Conservation (phyloP, 75 land plant species). For the Chamaecyparis obtusa region DNA sequence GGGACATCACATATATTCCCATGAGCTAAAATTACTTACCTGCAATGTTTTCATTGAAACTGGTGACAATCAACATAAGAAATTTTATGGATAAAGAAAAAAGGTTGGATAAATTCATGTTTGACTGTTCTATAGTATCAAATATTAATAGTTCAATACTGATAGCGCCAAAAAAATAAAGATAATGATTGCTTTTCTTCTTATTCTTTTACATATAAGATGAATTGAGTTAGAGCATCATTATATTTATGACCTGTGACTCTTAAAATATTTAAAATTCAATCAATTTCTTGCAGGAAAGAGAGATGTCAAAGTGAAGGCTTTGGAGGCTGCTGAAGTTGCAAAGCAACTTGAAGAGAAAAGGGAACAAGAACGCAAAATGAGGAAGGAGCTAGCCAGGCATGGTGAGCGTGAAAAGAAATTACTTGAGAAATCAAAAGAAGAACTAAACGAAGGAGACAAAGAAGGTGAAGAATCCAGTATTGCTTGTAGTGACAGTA, state of each 20-base stretch:
- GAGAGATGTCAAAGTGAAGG: constrained; percentile 84
- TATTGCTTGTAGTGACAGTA: constrained; percentile 10
- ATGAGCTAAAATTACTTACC: neutral
- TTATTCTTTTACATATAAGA: no score
- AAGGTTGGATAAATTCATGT: neutral
- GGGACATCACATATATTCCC: no score
- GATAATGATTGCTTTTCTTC: no score
- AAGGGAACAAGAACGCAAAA: constrained; percentile 63
- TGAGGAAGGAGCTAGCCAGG: constrained; percentile 53
- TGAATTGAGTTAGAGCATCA: no score
- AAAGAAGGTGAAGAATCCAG: constrained; percentile 11
- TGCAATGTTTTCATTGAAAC: neutral
- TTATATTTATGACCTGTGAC: neutral
- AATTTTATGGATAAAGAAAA: neutral
- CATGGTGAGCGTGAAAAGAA: constrained; percentile 20
- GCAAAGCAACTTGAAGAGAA: constrained; percentile 72
- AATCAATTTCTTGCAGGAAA: constrained; percentile 49
- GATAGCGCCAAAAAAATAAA: neutral
- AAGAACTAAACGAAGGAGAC: constrained; percentile 1
- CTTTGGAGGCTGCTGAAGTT: constrained; percentile 87
- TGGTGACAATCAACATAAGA: neutral
- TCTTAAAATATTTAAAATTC: neutral
- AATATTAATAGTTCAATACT: neutral
- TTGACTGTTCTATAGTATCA: neutral
- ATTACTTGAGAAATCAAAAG: constrained; percentile 23